These are phyloP conservation scores for Trypanosomatidae sp. DNA, from an alignment of 208 protist species.

Conservation along the genomic window DNA sequence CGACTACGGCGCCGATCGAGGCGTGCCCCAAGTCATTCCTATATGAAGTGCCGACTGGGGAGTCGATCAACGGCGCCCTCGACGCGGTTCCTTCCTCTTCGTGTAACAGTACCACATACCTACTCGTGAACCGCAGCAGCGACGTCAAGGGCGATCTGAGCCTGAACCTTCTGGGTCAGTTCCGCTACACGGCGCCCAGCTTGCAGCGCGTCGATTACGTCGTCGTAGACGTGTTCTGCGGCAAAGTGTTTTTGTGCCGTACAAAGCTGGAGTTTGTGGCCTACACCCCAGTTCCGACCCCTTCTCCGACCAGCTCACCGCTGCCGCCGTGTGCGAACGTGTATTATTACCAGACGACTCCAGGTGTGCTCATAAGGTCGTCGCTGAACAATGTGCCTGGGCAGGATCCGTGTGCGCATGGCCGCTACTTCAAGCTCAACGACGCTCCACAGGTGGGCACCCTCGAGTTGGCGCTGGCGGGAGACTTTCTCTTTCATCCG, in stretches of 20 bases:
- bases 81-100: slow-evolving; percentile 21
- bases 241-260: slow-evolving; percentile 45
- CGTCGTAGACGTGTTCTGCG: slow-evolving; percentile 58
- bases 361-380: slow-evolving; percentile 47
- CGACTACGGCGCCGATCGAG: slow-evolving; percentile 16
- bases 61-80: slow-evolving; percentile 40
- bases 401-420: slow-evolving; percentile 58
- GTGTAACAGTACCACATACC: slow-evolving; percentile 45
- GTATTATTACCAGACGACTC: slow-evolving; percentile 71
- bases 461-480: slow-evolving; percentile 49
- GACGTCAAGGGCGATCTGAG: slow-evolving; percentile 28
- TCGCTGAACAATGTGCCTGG: slow-evolving; percentile 61
- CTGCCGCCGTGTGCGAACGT: slow-evolving; percentile 65
- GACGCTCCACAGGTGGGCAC: slow-evolving; percentile 36
- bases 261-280: slow-evolving; percentile 49
- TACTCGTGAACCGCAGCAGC: slow-evolving; percentile 10
- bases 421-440: slow-evolving; percentile 73
- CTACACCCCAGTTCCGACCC: slow-evolving; percentile 34
- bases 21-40: slow-evolving; percentile 44
- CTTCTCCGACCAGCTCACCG: slow-evolving; percentile 19
- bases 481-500: slow-evolving; percentile 77
- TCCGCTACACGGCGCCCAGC: slow-evolving; percentile 51
- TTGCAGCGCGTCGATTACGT: slow-evolving; percentile 42
- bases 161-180: slow-evolving; percentile 73
- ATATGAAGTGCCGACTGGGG: slow-evolving; percentile 48